phyloP scores from a whole-genome alignment of 371 early-diverging fungal species.

The Mucor piriformis region DNA sequence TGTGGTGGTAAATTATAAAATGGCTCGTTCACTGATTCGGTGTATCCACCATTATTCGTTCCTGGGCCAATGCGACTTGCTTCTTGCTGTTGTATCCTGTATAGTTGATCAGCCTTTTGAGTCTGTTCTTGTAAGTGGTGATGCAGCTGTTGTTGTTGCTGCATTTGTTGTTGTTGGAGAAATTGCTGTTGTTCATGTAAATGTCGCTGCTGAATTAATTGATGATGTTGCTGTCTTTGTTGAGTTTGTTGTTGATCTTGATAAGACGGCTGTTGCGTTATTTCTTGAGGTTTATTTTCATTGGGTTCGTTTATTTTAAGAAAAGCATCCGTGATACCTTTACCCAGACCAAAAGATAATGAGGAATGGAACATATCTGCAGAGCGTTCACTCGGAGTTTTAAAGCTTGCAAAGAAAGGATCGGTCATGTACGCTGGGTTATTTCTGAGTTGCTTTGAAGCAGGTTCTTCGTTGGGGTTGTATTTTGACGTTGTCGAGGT shows the following conservation, averaged over 20 bases:
- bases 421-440: too few relatives aligned
- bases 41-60: neutral
- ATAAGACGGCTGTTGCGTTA: neutral
- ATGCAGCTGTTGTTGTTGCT: conserved; percentile 1
- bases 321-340: too few relatives aligned
- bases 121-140: too few relatives aligned
- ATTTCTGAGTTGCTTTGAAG: neutral
- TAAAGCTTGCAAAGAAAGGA: neutral
- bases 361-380: too few relatives aligned
- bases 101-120: too few relatives aligned
- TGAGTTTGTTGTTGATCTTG: conserved; percentile 1
- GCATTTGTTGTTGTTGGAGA: conserved; percentile 1
- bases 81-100: too few relatives aligned
- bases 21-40: neutral
- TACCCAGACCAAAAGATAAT: too few relatives aligned
- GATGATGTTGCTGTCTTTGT: neutral
- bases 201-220: neutral
- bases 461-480: neutral
- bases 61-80: too few relatives aligned
- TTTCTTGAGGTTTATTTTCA: too few relatives aligned
- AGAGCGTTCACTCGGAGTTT: too few relatives aligned
- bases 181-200: neutral
- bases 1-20: neutral
- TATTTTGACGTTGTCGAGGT: neutral
- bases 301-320: too few relatives aligned